Evolutionary conservation across 2,329 filamentous ascomycete species (phyloP).

Genomic region (Fusarium pilosicola): DNA sequence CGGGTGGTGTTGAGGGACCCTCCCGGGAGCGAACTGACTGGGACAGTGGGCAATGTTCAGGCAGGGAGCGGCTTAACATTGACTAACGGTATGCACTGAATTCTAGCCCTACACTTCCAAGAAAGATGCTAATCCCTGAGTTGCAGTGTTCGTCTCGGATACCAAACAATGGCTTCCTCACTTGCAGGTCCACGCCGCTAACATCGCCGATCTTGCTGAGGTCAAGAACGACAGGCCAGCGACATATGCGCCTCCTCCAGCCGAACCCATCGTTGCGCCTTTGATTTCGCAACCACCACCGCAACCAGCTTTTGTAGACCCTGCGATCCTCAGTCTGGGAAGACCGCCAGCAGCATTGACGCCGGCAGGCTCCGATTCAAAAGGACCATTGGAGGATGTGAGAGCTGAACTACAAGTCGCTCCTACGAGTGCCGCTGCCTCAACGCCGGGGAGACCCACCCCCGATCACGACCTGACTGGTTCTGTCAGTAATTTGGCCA

Average conservation of each 20-base stretch:
- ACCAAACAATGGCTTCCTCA: constrained; percentile 54
- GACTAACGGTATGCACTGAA: constrained; percentile 70
- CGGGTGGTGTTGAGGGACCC: constrained; percentile 76
- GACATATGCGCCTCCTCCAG: constrained; percentile 41
- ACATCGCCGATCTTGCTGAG: constrained; percentile 59
- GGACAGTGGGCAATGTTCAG: constrained; percentile 74
- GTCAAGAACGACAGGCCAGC: constrained; percentile 47
- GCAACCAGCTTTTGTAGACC: constrained; percentile 73
- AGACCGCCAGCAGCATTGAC: constrained; percentile 51
- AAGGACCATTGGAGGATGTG: constrained; percentile 15
- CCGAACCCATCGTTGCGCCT: constrained; percentile 42
- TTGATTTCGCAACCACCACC: constrained; percentile 43
- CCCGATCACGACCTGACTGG: constrained; percentile 42
- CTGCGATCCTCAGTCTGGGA: constrained; percentile 80
- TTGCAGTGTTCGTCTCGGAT: constrained; percentile 53
- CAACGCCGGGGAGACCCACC: constrained; percentile 29
- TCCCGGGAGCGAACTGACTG: constrained; percentile 71
- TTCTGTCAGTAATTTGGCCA: constrained; percentile 42
- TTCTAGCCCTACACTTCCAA: background rate
- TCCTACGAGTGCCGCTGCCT: constrained; percentile 11
- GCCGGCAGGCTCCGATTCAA: constrained; percentile 38
- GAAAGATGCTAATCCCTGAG: constrained; percentile 9
- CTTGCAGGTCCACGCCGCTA: constrained; percentile 58
- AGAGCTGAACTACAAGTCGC: constrained; percentile 28
- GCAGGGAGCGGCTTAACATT: constrained; percentile 75